Percentiles rank a stretch among this genome's conserved stretches.
Evolutionary conservation across 768 basidiomycete genomes (phyloP).

Genomic region (Mycena leptocephala): DNA sequence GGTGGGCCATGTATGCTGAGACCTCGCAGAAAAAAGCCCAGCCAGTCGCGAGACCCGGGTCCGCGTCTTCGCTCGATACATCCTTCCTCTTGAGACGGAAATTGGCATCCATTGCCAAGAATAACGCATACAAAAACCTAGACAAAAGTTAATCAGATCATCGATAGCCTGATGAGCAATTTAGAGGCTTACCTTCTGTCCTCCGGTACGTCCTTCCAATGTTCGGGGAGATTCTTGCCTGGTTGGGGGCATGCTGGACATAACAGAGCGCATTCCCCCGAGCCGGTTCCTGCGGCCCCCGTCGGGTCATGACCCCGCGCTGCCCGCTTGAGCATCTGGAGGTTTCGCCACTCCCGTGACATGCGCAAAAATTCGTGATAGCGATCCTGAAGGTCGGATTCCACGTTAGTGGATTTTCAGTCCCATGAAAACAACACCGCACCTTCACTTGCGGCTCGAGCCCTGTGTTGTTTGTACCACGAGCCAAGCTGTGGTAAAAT

Average conservation of each 20-base stretch:
- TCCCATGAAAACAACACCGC: too few relatives aligned
- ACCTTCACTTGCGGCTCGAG: too few relatives aligned
- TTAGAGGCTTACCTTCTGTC: background rate
- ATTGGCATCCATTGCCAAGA: background rate
- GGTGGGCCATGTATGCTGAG: too few relatives aligned
- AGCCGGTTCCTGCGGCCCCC: background rate
- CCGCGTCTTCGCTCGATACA: background rate
- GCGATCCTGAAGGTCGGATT: constrained; percentile 20
- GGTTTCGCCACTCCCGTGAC: background rate
- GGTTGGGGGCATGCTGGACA: too few relatives aligned
- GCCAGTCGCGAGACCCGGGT: background rate
- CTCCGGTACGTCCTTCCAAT: background rate
- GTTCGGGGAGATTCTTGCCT: too few relatives aligned
- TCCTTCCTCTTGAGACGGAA: constrained; percentile 18
- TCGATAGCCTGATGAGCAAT: background rate
- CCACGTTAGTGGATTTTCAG: background rate
- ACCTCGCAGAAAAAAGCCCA: too few relatives aligned
- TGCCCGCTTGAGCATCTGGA: too few relatives aligned
- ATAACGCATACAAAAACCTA: background rate
- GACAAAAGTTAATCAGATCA: too few relatives aligned
- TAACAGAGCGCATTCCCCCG: background rate
- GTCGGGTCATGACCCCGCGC: background rate
- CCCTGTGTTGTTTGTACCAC: too few relatives aligned
- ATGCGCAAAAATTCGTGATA: constrained; percentile 17
- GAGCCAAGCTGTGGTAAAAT: too few relatives aligned